Evolutionary conservation across 2,329 filamentous ascomycete genomes (phyloP), one percentile per base, ranked within the genome.

Genomic region (Nigrograna mackinnonii): DNA sequence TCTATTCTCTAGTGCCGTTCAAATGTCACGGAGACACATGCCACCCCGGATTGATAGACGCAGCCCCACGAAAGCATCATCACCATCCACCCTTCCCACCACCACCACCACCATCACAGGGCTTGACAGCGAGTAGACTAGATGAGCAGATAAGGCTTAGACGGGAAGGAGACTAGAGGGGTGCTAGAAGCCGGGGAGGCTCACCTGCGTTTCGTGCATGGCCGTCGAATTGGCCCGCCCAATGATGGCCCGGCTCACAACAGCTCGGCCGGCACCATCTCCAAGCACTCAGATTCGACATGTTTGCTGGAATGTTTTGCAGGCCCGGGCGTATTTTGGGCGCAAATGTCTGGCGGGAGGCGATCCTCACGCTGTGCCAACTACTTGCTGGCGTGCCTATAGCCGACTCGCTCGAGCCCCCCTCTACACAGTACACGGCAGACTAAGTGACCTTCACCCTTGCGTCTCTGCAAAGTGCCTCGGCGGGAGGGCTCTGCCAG

Each of bases 231-330:
- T n/a, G n/a, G n/a, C n/a, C n/a, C n/a, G n/a, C n/a, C n/a, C n/a
- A n/a, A n/a, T n/a, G n/a, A n/a, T n/a, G n/a, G n/a, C n/a, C n/a
- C n/a, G n/a, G n/a, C 22, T 35, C 26, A 35, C 39, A 31, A 26
- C 21, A 36, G 26, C 26, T 39, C 34, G 31, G 36, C 40, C 54
- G 54, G 56, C 33, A 24, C 30, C 46, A 37, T 41, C 54, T 58
- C 60, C 55, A 54, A 33, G 47, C 46, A 42, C 43, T 44, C 44
- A 50, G 52, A 59, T 57, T 62, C 52, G 55, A 58, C 45, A 35
- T 41, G 46, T 39, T 39, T 42, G 35, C 46, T 38, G 43, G 38
- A 22, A 47, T 46, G 44, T 47, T 49, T 55, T 46, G 37, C 43
- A 51, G 22, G 42, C 28, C 20, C 14, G 16, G 19, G 42, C 49